phyloP scores from a whole-genome alignment of 2,329 filamentous ascomycete species.

The Mycogone perniciosa region DNA sequence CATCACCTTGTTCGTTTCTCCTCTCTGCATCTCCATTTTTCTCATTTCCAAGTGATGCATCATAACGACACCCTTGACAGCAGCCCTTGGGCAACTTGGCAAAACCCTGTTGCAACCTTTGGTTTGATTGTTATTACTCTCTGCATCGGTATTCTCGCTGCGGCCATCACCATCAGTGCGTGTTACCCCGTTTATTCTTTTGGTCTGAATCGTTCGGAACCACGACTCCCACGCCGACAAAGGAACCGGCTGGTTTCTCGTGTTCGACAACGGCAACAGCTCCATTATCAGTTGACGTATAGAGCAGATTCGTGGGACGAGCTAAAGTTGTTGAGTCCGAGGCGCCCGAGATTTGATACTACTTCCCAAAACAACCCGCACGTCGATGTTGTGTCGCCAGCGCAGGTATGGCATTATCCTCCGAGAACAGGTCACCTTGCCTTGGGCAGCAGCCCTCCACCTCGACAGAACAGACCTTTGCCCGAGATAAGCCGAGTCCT shows the following conservation, averaged over 20 bases:
- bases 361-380: not conserved
- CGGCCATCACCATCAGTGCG: slow-evolving; percentile 1
- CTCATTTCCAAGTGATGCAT: not conserved
- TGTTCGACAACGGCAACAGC: not conserved
- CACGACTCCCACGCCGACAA: not conserved
- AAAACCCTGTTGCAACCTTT: slow-evolving; percentile 6
- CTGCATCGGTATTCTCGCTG: slow-evolving; percentile 4
- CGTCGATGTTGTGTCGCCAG: not conserved
- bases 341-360: not conserved
- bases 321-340: not conserved
- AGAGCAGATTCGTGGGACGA: not conserved
- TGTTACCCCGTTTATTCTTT: not conserved
- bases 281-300: not conserved
- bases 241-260: not conserved
- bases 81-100: slow-evolving; percentile 2
- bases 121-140: slow-evolving; percentile 5
- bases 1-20: not conserved
- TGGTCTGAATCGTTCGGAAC: not conserved
- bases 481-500: slow-evolving; percentile 35
- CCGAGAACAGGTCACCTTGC: slow-evolving; percentile 20
- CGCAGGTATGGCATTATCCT: slow-evolving; percentile 30
- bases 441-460: slow-evolving; percentile 25
- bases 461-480: slow-evolving; percentile 15
- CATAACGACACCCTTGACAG: not conserved
- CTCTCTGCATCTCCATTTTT: not conserved